These are phyloP conservation scores for Boletellus sp. DNA, from an alignment of 768 basidiomycete species.

Conservation along the genomic window DNA sequence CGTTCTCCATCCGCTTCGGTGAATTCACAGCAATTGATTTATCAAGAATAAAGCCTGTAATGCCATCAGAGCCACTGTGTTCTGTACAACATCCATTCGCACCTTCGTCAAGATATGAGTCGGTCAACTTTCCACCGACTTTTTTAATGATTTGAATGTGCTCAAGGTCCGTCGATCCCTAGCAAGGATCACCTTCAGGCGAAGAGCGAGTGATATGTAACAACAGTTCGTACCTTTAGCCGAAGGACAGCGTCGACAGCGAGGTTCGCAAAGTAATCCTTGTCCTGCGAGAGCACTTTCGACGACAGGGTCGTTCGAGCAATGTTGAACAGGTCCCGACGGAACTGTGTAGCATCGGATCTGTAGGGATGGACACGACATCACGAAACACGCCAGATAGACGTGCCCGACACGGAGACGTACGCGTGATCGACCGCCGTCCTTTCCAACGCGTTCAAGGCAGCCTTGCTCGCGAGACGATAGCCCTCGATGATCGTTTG, in stretches of 20 bases:
- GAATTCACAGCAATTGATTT: constrained; percentile 93
- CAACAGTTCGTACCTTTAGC: constrained; percentile 56
- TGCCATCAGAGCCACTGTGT: not conserved
- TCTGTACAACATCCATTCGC: constrained; percentile 4
- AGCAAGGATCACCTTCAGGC: constrained; percentile 2
- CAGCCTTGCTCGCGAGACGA: constrained; percentile 84
- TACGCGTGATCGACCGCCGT: constrained; percentile 83
- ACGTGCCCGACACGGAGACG: constrained; percentile 28
- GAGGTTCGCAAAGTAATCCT: constrained; percentile 96
- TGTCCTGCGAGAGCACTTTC: constrained; percentile 95
- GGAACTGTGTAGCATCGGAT: constrained; percentile 69
- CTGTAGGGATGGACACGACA: constrained; percentile 33
- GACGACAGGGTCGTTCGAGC: constrained; percentile 93
- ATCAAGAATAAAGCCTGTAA: constrained; percentile 90
- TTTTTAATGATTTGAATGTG: constrained; percentile 99
- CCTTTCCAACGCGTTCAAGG: constrained; percentile 78
- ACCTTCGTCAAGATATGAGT: constrained; percentile 98
- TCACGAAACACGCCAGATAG: not conserved
- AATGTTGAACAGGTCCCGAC: constrained; percentile 92
- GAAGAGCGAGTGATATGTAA: not conserved
- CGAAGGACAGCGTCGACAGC: constrained; percentile 96
- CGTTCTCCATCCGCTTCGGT: constrained; percentile 92
- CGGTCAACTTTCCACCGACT: constrained; percentile 96
- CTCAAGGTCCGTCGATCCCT: constrained; percentile 95
- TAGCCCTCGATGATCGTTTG: constrained; percentile 98